Conservation (phyloP, 176 grass and related monocot genomes). For the Pontederia paniculata region DNA sequence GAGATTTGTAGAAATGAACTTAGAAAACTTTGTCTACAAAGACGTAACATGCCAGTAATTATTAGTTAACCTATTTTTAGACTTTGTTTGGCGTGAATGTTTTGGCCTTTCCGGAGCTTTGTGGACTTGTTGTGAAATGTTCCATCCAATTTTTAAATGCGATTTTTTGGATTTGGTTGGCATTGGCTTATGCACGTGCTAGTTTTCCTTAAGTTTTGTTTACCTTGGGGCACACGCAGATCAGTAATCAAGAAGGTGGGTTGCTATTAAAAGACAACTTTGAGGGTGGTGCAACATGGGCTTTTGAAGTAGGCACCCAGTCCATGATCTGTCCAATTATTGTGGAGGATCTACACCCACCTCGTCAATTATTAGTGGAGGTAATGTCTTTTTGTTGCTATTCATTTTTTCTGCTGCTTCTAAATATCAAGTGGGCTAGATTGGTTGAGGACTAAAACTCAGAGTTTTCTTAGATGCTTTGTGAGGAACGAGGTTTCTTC, state of each 20-base stretch:
- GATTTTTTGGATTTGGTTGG: background rate
- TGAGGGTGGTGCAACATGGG: constrained; percentile 78
- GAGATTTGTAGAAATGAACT: too few species aligned
- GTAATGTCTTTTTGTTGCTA: constrained; percentile 25
- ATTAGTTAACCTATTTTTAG: too few species aligned
- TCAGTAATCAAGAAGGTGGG: constrained; percentile 41
- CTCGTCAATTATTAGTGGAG: constrained; percentile 75
- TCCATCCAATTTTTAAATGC: background rate
- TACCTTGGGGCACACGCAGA: constrained; percentile 28
- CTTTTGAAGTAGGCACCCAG: constrained; percentile 73
- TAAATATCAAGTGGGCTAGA: background rate
- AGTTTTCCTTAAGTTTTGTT: constrained; percentile 10
- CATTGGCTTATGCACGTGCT: background rate
- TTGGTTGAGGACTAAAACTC: constrained; percentile 10
- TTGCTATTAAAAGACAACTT: constrained; percentile 70
- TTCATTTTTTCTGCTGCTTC: constrained; percentile 10
- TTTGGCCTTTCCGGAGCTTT: too few species aligned
- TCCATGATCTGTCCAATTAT: constrained; percentile 71
- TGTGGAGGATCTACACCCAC: constrained; percentile 67
- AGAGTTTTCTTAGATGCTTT: constrained; percentile 48
- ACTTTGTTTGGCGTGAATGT: too few species aligned
- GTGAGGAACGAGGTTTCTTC: constrained; percentile 66
- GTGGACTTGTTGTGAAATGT: too few species aligned
- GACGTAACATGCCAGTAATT: too few species aligned
- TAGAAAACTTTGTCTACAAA: too few species aligned